These are phyloP conservation scores for Candida cerambycidarum DNA, from an alignment of 805 yeast genomes.

Conservation along the genomic window DNA sequence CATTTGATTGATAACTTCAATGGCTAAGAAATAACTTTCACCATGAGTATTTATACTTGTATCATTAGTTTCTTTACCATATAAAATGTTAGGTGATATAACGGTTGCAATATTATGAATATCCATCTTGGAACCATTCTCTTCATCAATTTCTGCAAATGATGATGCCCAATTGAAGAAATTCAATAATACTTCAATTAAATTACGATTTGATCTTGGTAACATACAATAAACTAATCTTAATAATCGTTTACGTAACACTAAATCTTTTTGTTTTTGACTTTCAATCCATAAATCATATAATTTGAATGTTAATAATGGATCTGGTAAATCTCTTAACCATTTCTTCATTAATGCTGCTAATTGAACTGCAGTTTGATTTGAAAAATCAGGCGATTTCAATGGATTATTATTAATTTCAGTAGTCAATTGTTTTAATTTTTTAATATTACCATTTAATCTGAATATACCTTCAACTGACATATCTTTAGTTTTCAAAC, in stretches of 20 bases:
- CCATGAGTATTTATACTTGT: conserved; percentile 37
- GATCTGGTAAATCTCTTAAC: conserved; percentile 89
- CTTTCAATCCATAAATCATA: conserved; percentile 78
- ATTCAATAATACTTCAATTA: conserved; percentile 79
- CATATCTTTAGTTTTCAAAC: conserved; percentile 87
- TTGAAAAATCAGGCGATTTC: conserved; percentile 64
- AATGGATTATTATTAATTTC: conserved; percentile 73
- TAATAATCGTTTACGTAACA: conserved; percentile 51
- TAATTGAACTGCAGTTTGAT: conserved; percentile 84
- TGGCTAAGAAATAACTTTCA: conserved; percentile 81
- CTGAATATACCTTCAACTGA: conserved; percentile 96
- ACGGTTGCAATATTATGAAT: conserved; percentile 94
- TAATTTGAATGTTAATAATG: conserved; percentile 72
- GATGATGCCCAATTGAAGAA: conserved; percentile 96
- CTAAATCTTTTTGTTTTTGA: conserved; percentile 49
- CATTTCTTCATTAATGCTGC: conserved; percentile 92
- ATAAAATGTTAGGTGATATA: conserved; percentile 86
- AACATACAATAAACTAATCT: conserved; percentile 71
- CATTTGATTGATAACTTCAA: conserved; percentile 83
- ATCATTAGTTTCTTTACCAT: conserved; percentile 41
- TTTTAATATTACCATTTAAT: conserved; percentile 90
- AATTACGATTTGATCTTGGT: conserved; percentile 79
- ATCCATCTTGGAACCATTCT: conserved; percentile 89
- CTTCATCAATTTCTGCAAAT: conserved; percentile 89
- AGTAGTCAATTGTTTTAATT: conserved; percentile 70